Conservation (phyloP, 306 rosid genomes). For the Comarum palustre region DNA sequence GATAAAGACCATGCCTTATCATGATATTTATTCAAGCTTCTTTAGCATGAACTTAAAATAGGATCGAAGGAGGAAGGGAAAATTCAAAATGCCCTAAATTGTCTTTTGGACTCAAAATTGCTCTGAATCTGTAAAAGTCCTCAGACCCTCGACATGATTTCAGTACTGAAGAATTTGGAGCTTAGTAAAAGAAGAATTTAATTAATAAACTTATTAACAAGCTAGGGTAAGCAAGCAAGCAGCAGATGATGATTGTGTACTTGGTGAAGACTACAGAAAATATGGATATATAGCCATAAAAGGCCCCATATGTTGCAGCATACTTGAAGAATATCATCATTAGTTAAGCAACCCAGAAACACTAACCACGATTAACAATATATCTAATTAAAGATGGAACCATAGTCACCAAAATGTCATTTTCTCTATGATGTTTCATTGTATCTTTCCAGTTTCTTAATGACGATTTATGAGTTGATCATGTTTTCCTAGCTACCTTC, state of each 20-base stretch:
- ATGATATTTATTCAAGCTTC: neutral
- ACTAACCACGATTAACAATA: neutral
- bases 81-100: neutral
- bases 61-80: neutral
- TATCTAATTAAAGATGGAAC: neutral
- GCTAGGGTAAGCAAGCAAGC: neutral
- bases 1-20: neutral
- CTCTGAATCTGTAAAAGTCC: neutral
- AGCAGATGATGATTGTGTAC: slow-evolving; percentile 1
- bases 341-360: neutral
- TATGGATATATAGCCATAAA: neutral
- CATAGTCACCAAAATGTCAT: neutral
- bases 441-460: neutral
- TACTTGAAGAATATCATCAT: slow-evolving; percentile 31
- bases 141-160: neutral
- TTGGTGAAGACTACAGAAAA: neutral
- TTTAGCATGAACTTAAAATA: neutral
- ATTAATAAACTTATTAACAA: too few species aligned
- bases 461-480: slow-evolving; percentile 1
- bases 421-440: neutral
- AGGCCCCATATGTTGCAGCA: slow-evolving; percentile 19
- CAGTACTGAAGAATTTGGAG: neutral
- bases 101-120: neutral
- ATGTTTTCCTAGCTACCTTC: neutral
- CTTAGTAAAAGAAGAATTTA: neutral